Percentiles rank a stretch among this genome's conserved stretches.
Evolutionary conservation across 2,329 filamentous ascomycete genomes (phyloP).

Genomic region (Penicillium vulpinum): DNA sequence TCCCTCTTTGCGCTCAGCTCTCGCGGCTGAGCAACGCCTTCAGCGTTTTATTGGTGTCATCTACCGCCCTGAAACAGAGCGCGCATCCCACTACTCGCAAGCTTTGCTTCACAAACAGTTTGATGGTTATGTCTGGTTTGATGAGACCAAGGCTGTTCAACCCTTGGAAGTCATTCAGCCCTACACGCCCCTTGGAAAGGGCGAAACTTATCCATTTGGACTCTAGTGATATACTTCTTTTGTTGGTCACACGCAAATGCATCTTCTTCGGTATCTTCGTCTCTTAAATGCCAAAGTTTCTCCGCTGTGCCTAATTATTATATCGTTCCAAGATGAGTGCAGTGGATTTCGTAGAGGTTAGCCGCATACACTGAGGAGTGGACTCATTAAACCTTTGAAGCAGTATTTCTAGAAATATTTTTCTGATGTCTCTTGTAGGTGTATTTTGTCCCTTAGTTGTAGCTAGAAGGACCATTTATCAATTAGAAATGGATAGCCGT

Average conservation of each 20-base stretch:
- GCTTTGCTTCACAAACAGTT: slow-evolving; percentile 51
- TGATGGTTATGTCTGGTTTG: slow-evolving; percentile 54
- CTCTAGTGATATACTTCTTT: slow-evolving; percentile 30
- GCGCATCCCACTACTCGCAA: slow-evolving; percentile 51
- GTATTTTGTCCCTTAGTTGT: no score
- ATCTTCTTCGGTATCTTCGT: background rate
- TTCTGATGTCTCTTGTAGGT: no score
- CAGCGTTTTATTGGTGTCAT: slow-evolving; percentile 57
- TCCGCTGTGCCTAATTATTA: background rate
- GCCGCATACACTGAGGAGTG: no score
- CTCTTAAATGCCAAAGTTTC: background rate
- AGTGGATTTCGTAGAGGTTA: no score
- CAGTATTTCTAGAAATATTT: no score
- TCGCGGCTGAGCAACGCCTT: slow-evolving; percentile 42
- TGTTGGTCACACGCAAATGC: background rate
- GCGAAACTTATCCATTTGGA: slow-evolving; percentile 56
- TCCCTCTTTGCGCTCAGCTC: slow-evolving; percentile 36
- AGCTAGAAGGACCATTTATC: no score
- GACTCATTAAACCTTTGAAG: no score
- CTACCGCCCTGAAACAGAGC: slow-evolving; percentile 53
- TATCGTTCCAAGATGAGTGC: no score
- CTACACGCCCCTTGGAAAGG: slow-evolving; percentile 41
- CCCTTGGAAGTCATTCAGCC: slow-evolving; percentile 51
- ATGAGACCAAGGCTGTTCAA: slow-evolving; percentile 47
- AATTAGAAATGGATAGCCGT: background rate